Base-by-base conservation (phyloP, 495 filamentous ascomycete species). In the Xylona heveae region DNA sequence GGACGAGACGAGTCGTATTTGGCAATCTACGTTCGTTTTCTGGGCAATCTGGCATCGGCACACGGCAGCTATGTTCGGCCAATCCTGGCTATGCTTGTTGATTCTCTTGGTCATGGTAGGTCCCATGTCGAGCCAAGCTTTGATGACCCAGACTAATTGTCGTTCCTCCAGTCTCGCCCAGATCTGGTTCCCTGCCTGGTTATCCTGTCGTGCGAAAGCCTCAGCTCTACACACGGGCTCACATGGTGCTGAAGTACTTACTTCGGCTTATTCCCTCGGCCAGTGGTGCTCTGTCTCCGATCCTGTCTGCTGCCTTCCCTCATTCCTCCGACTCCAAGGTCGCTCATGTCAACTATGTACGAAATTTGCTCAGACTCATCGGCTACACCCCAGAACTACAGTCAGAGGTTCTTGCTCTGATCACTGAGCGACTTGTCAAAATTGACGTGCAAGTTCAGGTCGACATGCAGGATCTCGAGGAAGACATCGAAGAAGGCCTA, bases 371-470 rank as follows among this genome's bases (percentile, higher is more conserved):
- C 4, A 66, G 59, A 37, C 51, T 95, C 17, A 64, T 72, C 24
- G 58, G 58, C 28, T 90, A 90, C 48, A 62, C 71, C 4, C 79
- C 80, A 1, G 74, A 85, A 28, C 58, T 95, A n/a, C 71, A 71
- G 40, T 62, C 69, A 10, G 77, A 88, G 33, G 66, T 94, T n/a
- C 64, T 92, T 33, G 68, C 75, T 35, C 53, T 93, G 12, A 71
- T 94, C 24, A 78, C 76, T 7, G 74, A 85, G 22, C 66, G 72
- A 31, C 56, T 94, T 3, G 78, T 94, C 36, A 91, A 88, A 50
- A 74, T 90, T 28, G 88, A 99, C 42, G 78, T 91, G 3, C 79
- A 92, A 46, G 82, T 95, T 46, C 84, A 93, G 49, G 68, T 80
- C 7, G 82, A 95, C 42, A 62, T 94, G 40, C 82, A 94, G 36